A percentile compares a stretch with the other conserved stretches of the same genome.
These are phyloP conservation scores for Paratinospora sagittata DNA, from an alignment of 164 flowering plant species.

Conservation along the genomic window DNA sequence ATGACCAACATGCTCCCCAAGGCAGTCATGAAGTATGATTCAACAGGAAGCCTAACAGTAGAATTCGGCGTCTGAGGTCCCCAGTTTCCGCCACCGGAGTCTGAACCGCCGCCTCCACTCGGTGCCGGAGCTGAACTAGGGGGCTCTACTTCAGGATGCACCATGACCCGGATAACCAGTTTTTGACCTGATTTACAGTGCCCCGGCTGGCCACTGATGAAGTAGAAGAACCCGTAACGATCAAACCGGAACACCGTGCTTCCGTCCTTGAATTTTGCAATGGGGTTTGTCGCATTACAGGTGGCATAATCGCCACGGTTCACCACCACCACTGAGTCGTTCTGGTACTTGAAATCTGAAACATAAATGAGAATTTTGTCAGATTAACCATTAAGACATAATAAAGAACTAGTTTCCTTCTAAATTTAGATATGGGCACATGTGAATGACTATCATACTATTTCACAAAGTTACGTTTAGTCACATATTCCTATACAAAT, in stretches of 20 bases:
- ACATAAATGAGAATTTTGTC: too few relatives aligned
- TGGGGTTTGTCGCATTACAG: slow-evolving; percentile 33
- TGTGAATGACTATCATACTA: too few relatives aligned
- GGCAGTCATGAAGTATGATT: slow-evolving; percentile 28
- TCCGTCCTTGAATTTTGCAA: slow-evolving; percentile 32
- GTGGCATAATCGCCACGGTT: slow-evolving; percentile 26
- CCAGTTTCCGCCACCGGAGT: slow-evolving; percentile 7
- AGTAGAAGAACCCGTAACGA: slow-evolving; percentile 47
- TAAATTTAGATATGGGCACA: too few relatives aligned
- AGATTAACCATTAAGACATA: neutral
- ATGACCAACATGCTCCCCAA: slow-evolving; percentile 22
- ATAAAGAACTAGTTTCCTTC: neutral
- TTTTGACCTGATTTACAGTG: slow-evolving; percentile 46
- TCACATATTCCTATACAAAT: neutral
- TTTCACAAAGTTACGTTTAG: neutral
- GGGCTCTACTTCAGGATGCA: slow-evolving; percentile 16
- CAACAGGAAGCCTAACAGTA: slow-evolving; percentile 17
- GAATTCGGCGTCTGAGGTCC: slow-evolving; percentile 25
- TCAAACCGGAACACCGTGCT: slow-evolving; percentile 33
- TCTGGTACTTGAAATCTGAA: slow-evolving; percentile 50
- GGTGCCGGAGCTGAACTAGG: slow-evolving; percentile 27
- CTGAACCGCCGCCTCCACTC: slow-evolving; percentile 7
- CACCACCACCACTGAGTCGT: slow-evolving; percentile 59
- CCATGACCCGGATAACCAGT: slow-evolving; percentile 44
- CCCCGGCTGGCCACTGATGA: slow-evolving; percentile 43